phyloP scores from a whole-genome alignment of 179 eudicot species.

The Spergularia azorica region DNA sequence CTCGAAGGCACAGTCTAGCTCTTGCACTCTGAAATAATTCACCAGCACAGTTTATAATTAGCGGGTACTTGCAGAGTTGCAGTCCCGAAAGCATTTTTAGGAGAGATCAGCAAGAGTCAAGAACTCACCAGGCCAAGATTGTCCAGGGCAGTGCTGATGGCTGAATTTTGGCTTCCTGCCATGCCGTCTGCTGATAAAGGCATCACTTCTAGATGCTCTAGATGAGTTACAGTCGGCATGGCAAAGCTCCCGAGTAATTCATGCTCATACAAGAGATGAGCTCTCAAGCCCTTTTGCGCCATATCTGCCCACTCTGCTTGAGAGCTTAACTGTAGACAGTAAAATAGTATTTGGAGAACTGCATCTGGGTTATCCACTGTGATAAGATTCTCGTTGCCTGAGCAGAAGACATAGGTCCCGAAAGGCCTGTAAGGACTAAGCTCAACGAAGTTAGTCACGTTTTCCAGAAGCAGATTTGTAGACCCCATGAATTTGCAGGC shows the following conservation, averaged over 20 bases:
- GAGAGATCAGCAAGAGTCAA: background rate
- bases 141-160: slow-evolving; percentile 42
- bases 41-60: background rate
- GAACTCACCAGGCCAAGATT: slow-evolving; percentile 77
- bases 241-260: slow-evolving; percentile 48
- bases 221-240: slow-evolving; percentile 47
- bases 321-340: slow-evolving; percentile 51
- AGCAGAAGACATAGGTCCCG: slow-evolving; percentile 66
- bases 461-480: slow-evolving; percentile 62
- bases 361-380: slow-evolving; percentile 67
- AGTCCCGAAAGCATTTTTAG: background rate
- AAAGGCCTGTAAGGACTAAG: slow-evolving; percentile 88
- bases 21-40: slow-evolving; percentile 54
- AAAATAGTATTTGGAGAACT: slow-evolving; percentile 64
- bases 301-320: slow-evolving; percentile 48
- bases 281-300: slow-evolving; percentile 48
- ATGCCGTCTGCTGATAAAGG: slow-evolving; percentile 50
- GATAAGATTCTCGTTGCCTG: slow-evolving; percentile 53
- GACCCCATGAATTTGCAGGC: slow-evolving; percentile 75
- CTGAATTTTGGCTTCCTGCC: slow-evolving; percentile 24
- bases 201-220: slow-evolving; percentile 47
- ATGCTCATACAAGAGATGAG: slow-evolving; percentile 55
- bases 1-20: slow-evolving; percentile 79
- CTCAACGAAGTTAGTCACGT: slow-evolving; percentile 47
- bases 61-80: background rate